Conservation (phyloP, 495 filamentous ascomycete genomes). For the Neurospora sp. region DNA sequence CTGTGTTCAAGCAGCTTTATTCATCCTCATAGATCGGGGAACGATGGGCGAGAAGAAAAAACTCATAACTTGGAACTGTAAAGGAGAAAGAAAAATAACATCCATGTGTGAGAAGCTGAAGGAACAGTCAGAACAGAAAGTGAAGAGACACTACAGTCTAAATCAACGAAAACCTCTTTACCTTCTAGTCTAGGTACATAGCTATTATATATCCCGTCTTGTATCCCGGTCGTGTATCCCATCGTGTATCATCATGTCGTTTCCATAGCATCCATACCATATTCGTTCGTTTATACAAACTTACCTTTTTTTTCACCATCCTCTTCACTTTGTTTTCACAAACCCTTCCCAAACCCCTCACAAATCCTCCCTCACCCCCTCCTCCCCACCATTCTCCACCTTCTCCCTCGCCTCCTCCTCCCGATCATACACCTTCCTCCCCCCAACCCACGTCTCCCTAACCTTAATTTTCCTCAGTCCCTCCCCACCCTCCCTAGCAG, state of each 20-base stretch:
- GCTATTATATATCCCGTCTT: background rate
- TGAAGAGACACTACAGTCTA: background rate
- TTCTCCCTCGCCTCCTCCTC: constrained; percentile 6
- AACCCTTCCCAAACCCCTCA: background rate
- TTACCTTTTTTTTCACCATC: background rate
- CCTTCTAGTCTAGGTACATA: background rate
- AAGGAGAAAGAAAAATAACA: too few species aligned
- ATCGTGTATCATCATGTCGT: background rate
- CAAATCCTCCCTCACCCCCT: constrained; percentile 6
- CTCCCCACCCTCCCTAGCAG: constrained; percentile 22
- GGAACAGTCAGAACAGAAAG: background rate
- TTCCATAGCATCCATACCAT: background rate
- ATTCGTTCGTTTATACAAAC: background rate
- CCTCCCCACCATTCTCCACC: background rate
- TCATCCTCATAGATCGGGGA: background rate
- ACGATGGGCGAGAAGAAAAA: background rate
- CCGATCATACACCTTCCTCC: constrained; percentile 31
- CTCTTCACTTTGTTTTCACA: background rate
- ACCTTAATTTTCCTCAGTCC: constrained; percentile 39
- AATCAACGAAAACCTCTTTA: background rate
- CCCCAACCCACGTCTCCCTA: constrained; percentile 54
- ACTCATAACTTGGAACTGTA: background rate
- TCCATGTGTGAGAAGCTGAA: too few species aligned
- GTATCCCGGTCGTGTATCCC: background rate
- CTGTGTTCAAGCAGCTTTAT: background rate